A percentile compares a stretch with the other conserved stretches of the same genome.
phyloP scores from a whole-genome alignment of 192 early-diverging fungal species.

The Dispira simplex region DNA sequence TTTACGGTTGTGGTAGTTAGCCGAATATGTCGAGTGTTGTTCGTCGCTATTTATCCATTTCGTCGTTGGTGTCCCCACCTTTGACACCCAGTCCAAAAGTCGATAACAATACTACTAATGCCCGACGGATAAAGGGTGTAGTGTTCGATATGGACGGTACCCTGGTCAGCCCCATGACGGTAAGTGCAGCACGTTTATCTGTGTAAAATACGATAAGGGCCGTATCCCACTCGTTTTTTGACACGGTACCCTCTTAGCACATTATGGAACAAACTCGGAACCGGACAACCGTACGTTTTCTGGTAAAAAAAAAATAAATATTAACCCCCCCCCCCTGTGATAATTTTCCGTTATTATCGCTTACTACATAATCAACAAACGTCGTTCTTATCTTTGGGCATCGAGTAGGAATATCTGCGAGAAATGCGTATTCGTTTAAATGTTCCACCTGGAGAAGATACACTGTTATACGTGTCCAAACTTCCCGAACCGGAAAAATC shows the following conservation, averaged over 20 bases:
- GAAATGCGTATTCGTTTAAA: slow-evolving; percentile 20
- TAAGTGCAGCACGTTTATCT: neutral
- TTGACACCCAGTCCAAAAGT: too few relatives aligned
- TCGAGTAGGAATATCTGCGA: slow-evolving; percentile 15
- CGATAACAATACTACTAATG: neutral
- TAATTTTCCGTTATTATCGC: neutral
- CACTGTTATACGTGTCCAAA: slow-evolving; percentile 22
- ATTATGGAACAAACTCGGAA: neutral
- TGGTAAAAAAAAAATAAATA: neutral
- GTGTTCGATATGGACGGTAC: slow-evolving; percentile 26
- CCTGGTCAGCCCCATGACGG: slow-evolving; percentile 23
- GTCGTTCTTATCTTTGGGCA: neutral
- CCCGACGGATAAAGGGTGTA: neutral
- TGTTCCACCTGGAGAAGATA: slow-evolving; percentile 20
- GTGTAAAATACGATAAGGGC: neutral
- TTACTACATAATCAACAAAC: neutral
- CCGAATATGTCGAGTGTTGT: too few relatives aligned
- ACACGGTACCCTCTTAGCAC: too few relatives aligned
- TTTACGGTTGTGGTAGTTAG: too few relatives aligned
- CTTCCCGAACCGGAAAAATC: slow-evolving; percentile 19
- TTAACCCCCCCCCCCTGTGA: neutral
- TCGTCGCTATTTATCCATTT: too few relatives aligned
- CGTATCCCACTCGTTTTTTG: neutral
- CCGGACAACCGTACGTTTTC: neutral
- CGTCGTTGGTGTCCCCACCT: too few relatives aligned